Conservation (phyloP, 202 grass and related monocot genomes). For the Panicum virgatum region DNA sequence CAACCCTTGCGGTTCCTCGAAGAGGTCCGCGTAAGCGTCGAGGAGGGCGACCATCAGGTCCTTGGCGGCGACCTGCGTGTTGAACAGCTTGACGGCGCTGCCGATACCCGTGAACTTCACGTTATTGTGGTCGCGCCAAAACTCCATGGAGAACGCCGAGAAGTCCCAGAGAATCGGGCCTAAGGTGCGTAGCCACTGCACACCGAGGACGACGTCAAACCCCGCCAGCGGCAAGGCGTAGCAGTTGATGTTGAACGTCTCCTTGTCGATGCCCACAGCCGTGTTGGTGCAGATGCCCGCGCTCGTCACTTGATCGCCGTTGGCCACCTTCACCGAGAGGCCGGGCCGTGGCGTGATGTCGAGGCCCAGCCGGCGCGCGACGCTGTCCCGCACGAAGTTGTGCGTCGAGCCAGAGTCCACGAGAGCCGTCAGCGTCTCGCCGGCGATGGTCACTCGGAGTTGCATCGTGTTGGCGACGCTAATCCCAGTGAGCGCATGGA, state of each 20-base stretch:
- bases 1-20: no score
- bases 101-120: no score
- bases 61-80: no score
- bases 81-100: no score
- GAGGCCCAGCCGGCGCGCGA: not conserved
- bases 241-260: not conserved
- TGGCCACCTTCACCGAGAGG: not conserved
- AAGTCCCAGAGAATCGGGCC: no score
- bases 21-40: no score
- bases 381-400: not conserved
- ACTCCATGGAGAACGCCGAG: no score
- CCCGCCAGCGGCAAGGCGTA: not conserved
- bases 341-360: fast-evolving
- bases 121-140: no score
- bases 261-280: not conserved
- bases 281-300: not conserved
- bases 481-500: not conserved
- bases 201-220: not conserved
- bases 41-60: no score
- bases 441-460: not conserved
- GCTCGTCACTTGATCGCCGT: no score
- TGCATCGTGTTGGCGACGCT: not conserved
- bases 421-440: fast-evolving
- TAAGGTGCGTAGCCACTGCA: no score
- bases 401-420: not conserved